Conservation (phyloP, 495 filamentous ascomycete genomes). For the Lichenothelia convexa region DNA sequence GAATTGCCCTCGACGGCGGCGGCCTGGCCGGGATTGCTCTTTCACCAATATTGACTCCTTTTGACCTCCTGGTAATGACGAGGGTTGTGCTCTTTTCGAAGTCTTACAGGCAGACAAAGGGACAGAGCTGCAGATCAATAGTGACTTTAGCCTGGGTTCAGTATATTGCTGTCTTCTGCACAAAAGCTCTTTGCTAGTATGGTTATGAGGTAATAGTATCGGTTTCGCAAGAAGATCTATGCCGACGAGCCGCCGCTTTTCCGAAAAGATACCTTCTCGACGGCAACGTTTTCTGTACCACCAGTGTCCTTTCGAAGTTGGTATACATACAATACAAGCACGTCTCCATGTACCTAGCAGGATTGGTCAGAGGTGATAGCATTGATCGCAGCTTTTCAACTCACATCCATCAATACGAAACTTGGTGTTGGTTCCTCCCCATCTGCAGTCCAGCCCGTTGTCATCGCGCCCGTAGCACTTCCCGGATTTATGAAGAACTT, state of each 20-base stretch:
- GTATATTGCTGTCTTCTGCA: too few species aligned
- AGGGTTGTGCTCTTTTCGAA: too few species aligned
- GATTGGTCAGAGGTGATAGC: background rate
- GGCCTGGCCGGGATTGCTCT: too few species aligned
- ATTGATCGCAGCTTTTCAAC: constrained; percentile 20
- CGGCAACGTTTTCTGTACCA: constrained; percentile 77
- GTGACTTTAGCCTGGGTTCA: too few species aligned
- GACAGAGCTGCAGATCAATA: too few species aligned
- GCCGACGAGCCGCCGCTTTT: constrained; percentile 37
- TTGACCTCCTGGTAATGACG: too few species aligned
- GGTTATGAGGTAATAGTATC: background rate
- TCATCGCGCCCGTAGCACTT: constrained; percentile 76
- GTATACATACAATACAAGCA: constrained; percentile 93
- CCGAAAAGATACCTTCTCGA: constrained; percentile 95
- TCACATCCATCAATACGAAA: constrained; percentile 97
- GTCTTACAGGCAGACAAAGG: too few species aligned
- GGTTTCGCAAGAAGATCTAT: background rate
- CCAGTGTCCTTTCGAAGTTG: constrained; percentile 80
- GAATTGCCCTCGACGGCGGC: too few species aligned
- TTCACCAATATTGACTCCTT: too few species aligned
- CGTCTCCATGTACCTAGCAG: constrained; percentile 82
- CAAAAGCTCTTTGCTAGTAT: too few species aligned
- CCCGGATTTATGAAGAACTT: constrained; percentile 98
- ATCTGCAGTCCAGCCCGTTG: constrained; percentile 42
- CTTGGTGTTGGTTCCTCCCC: constrained; percentile 71